A percentile compares a stretch with the other conserved stretches of the same genome.
Evolutionary conservation across 805 yeast genomes (phyloP).

Genomic region (Ogataea saltuana): DNA sequence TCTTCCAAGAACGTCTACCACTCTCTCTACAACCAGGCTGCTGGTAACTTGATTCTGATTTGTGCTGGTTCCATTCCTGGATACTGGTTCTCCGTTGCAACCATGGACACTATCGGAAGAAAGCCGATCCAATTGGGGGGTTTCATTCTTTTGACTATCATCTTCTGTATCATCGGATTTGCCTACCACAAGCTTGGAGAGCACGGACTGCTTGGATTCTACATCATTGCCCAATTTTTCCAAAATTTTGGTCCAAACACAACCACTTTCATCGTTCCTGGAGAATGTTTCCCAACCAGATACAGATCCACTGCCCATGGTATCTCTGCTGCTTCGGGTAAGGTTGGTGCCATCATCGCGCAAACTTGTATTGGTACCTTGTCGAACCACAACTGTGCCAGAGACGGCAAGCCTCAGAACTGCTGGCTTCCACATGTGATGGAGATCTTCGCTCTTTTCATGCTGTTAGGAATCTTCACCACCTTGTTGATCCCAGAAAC

Average conservation of each 20-base stretch:
- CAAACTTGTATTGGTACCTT: slow-evolving; percentile 86
- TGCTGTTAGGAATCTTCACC: slow-evolving; percentile 73
- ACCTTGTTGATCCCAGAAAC: slow-evolving; percentile 83
- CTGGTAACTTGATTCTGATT: slow-evolving; percentile 88
- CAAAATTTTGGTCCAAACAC: slow-evolving; percentile 92
- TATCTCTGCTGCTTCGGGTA: slow-evolving; percentile 90
- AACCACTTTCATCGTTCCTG: slow-evolving; percentile 88
- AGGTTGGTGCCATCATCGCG: slow-evolving; percentile 90
- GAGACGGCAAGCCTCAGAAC: slow-evolving; percentile 45
- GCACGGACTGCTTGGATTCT: slow-evolving; percentile 71
- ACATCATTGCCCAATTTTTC: slow-evolving; percentile 82
- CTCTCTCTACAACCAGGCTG: slow-evolving; percentile 73
- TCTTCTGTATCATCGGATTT: slow-evolving; percentile 82
- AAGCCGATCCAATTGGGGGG: slow-evolving; percentile 79
- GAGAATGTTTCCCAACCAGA: slow-evolving; percentile 92
- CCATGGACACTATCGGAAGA: slow-evolving; percentile 81
- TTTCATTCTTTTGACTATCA: slow-evolving; percentile 65
- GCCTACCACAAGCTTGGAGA: slow-evolving; percentile 71
- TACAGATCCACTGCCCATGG: slow-evolving; percentile 96
- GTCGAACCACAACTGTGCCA: slow-evolving; percentile 73
- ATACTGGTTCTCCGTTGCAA: slow-evolving; percentile 82
- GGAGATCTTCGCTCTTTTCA: slow-evolving; percentile 91
- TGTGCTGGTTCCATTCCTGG: slow-evolving; percentile 97
- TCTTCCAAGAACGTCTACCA: slow-evolving; percentile 67
- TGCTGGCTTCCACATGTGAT: slow-evolving; percentile 91